These are phyloP conservation scores for Breynia disticha DNA, from an alignment of 441 rosid species.

Conservation along the genomic window DNA sequence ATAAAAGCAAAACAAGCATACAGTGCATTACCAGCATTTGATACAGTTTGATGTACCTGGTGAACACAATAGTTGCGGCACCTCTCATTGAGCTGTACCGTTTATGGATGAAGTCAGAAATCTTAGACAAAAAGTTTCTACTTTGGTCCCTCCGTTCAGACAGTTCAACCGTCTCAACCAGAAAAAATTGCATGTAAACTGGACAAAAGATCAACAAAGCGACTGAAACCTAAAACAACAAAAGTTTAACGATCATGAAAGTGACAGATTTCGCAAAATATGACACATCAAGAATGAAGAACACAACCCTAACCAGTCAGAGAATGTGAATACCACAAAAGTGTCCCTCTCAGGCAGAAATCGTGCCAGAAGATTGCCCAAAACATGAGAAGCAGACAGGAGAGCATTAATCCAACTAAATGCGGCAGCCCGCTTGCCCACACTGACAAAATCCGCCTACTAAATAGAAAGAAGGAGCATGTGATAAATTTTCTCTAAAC, in stretches of 20 bases:
- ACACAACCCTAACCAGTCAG: not conserved
- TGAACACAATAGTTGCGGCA: constrained; percentile 32
- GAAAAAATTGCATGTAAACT: constrained; percentile 35
- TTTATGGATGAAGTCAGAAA: constrained; percentile 15
- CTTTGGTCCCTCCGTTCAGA: constrained; percentile 24
- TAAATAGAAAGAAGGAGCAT: constrained; percentile 10
- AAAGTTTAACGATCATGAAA: not conserved
- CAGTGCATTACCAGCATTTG: not conserved
- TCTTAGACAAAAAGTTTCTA: constrained; percentile 19
- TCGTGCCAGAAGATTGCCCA: constrained; percentile 42
- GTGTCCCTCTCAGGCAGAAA: constrained; percentile 42
- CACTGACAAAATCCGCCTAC: constrained; percentile 39
- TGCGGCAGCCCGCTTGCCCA: constrained; percentile 34
- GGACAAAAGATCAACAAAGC: constrained; percentile 34
- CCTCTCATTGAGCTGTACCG: constrained; percentile 39
- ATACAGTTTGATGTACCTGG: constrained; percentile 23
- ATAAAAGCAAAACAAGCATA: not conserved
- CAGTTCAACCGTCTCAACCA: constrained; percentile 29
- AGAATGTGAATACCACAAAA: constrained; percentile 26
- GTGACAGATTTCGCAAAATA: not conserved
- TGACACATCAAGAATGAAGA: not conserved
- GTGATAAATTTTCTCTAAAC: not conserved
- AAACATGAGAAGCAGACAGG: constrained; percentile 40
- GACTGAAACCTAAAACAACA: constrained; percentile 32
- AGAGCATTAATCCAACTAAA: constrained; percentile 56